Evolutionary conservation across 2,329 filamentous ascomycete species (phyloP), one percentile per base, ranked within the genome.

Genomic region (Claviceps monticola): DNA sequence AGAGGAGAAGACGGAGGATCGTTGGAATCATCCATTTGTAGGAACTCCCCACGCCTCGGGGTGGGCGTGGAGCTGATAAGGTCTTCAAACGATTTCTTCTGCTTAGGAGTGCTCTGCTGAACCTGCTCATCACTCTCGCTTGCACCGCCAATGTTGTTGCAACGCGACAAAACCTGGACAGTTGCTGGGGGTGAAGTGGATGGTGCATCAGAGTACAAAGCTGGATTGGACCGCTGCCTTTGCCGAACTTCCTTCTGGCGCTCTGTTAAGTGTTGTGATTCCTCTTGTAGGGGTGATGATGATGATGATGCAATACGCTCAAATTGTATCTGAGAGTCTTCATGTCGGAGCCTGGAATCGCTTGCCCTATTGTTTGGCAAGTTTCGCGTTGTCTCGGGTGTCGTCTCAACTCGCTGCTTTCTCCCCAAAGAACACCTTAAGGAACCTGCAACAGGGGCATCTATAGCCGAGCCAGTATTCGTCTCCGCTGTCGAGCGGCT

Each of bases 311-410:
- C 75, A 46, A 91, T 83, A 0, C 80, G 70, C 2, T 83, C 79
- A 60, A 93, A 93, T 44, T 86, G 76, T 26, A 94, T 76, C 60
- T 94, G 88, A 0, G 88, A 94, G 65, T 94, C 78, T 55, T 95
- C 80, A 58, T 95, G 88, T 37, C 85, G 79, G 29, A 83, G 71
- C 54, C 77, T 78, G 17, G 75, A 71, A 46, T 74, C 78, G 23
- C 53, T 61, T 3, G 55, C 61, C 23, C 59, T 57, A 49, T 64
- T 66, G 9, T 55, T 49, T 29, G 59, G 46, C 47, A 59, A 64
- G 17, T 53, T 47, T n/a, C 54, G 58, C 21, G 51, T 51, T 2
- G 56, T 43, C 21, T 63, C 63, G 2, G 63, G 58, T 16, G 62
- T 62, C 16, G 54, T 51, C 46, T 67, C 61, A 13, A 58, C 56